These are phyloP conservation scores for Mycosarcoma mackinlayi DNA, from an alignment of 1,284 basidiomycete species.

Conservation along the genomic window DNA sequence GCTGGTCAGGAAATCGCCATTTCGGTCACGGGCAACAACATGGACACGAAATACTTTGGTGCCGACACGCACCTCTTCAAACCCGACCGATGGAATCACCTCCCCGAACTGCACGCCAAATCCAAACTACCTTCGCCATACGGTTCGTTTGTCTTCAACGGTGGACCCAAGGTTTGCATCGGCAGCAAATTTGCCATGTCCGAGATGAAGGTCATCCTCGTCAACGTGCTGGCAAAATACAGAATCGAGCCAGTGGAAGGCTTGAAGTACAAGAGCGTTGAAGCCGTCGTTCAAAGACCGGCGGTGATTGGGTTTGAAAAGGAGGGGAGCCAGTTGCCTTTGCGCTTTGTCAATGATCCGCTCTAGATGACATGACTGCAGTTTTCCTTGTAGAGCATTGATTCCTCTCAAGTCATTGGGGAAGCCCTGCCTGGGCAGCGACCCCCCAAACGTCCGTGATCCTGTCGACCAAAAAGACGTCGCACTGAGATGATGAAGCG, in stretches of 20 bases:
- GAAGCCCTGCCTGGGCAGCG: no score
- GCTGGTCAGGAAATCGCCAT: constrained; percentile 38
- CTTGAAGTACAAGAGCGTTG: constrained; percentile 46
- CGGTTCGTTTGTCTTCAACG: constrained; percentile 52
- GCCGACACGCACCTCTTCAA: constrained; percentile 53
- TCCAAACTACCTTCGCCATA: constrained; percentile 50
- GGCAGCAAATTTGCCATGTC: constrained; percentile 59
- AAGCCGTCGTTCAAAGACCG: constrained; percentile 49
- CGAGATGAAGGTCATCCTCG: constrained; percentile 52
- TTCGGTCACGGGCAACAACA: constrained; percentile 50
- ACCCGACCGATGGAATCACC: constrained; percentile 60
- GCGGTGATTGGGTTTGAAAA: constrained; percentile 44
- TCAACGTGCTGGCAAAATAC: constrained; percentile 36
- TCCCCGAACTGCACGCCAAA: constrained; percentile 31
- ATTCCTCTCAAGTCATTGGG: no score
- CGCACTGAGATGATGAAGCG: neutral
- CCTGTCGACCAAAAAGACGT: neutral
- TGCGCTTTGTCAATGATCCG: constrained; percentile 34
- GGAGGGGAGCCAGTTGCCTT: constrained; percentile 46
- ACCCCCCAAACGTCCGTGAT: neutral
- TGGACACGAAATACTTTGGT: constrained; percentile 53
- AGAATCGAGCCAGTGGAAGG: constrained; percentile 40
- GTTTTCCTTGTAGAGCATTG: neutral
- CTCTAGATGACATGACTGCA: constrained; percentile 5
- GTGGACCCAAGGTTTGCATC: constrained; percentile 61